These are phyloP conservation scores for Magnaporthiopsis incrustans DNA, from an alignment of 2,329 filamentous ascomycete genomes.

Conservation along the genomic window DNA sequence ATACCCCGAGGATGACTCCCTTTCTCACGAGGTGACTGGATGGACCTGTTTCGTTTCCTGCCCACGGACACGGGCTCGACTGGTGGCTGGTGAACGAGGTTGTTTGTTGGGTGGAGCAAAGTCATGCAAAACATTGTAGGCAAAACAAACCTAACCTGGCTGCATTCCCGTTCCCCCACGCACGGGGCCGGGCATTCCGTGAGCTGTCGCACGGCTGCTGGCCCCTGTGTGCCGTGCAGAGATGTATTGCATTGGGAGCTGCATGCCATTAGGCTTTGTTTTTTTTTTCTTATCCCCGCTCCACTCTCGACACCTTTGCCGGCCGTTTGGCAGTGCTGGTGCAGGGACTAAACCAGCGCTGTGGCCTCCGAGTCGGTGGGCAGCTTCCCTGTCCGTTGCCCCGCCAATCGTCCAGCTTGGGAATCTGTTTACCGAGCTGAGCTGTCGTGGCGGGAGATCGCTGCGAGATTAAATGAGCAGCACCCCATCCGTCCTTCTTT, in stretches of 20 bases:
- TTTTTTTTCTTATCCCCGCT: not conserved
- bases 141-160: not conserved
- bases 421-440: constrained; percentile 16
- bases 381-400: constrained; percentile 15
- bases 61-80: too few relatives aligned
- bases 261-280: not conserved
- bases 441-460: not conserved
- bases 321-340: not conserved
- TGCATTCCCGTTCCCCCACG: not conserved
- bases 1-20: too few relatives aligned
- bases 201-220: not conserved
- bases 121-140: not conserved
- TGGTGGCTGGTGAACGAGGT: not conserved
- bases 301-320: not conserved
- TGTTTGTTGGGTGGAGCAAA: not conserved
- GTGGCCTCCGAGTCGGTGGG: not conserved
- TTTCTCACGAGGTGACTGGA: too few relatives aligned
- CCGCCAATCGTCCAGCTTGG: constrained; percentile 15
- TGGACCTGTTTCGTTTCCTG: too few relatives aligned
- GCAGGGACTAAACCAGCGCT: too few relatives aligned
- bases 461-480: not conserved
- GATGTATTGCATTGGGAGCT: not conserved
- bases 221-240: not conserved
- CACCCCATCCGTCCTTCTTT: not conserved
- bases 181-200: not conserved